Evolutionary conservation across 2,329 filamentous ascomycete species (phyloP).

Genomic region (Penicillium griseofulvum): DNA sequence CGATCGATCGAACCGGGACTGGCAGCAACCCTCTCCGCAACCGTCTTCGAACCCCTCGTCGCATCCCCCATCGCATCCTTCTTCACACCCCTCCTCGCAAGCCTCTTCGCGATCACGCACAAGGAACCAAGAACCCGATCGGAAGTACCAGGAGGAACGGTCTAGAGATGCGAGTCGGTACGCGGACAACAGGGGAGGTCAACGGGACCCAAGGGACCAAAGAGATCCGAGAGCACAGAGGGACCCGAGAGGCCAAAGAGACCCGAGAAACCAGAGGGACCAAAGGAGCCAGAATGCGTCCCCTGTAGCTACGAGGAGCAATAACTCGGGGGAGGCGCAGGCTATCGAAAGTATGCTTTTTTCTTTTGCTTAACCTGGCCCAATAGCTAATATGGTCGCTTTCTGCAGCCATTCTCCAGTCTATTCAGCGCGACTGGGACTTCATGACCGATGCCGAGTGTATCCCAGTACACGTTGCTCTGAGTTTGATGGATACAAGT

Average conservation of each 20-base stretch:
- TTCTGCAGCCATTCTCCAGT: slow-evolving; percentile 63
- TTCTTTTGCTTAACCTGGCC: neutral
- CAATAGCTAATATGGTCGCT: slow-evolving; percentile 6
- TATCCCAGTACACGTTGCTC: slow-evolving; percentile 87
- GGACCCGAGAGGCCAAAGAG: neutral
- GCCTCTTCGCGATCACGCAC: slow-evolving; percentile 32
- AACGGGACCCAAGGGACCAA: neutral
- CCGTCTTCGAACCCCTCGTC: slow-evolving; percentile 28
- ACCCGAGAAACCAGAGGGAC: neutral
- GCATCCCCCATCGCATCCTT: slow-evolving; percentile 6
- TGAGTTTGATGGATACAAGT: slow-evolving; percentile 90
- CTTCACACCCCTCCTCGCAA: slow-evolving; percentile 9
- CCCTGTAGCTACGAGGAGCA: slow-evolving; percentile 10
- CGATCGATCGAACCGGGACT: slow-evolving; percentile 33
- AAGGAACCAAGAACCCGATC: slow-evolving; percentile 29
- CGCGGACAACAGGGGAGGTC: neutral
- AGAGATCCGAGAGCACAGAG: neutral
- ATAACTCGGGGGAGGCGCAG: slow-evolving; percentile 28
- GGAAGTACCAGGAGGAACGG: slow-evolving; percentile 29
- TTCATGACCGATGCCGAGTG: slow-evolving; percentile 87
- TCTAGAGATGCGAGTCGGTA: slow-evolving; percentile 16
- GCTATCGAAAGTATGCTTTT: slow-evolving; percentile 37
- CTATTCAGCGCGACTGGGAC: slow-evolving; percentile 86
- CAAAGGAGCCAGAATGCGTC: slow-evolving; percentile 20
- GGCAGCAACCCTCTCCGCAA: slow-evolving; percentile 19